Percentiles rank a stretch among this genome's conserved stretches.
phyloP scores from a whole-genome alignment of 768 basidiomycete species.

The Tulasnella sp. region DNA sequence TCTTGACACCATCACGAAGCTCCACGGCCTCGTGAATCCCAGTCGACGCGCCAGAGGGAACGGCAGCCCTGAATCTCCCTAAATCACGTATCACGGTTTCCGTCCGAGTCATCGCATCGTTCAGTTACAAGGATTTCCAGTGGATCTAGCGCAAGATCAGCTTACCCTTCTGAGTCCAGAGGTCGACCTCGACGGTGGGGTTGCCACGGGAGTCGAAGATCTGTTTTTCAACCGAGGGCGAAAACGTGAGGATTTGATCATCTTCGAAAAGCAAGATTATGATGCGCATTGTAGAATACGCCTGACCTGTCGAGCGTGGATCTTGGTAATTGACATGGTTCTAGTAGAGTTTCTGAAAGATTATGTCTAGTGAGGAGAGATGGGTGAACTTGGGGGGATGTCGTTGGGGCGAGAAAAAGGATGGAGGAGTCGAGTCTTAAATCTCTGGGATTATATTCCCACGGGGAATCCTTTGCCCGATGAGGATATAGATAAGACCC shows the following conservation, averaged over 20 bases:
- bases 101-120: background rate
- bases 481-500: too few species aligned
- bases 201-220: slow-evolving; percentile 99
- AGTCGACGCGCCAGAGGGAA: slow-evolving; percentile 97
- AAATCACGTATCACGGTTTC: slow-evolving; percentile 18
- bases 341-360: slow-evolving; percentile 14
- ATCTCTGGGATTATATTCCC: too few species aligned
- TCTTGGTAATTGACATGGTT: slow-evolving; percentile 79
- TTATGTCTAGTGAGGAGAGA: too few species aligned
- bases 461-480: too few species aligned
- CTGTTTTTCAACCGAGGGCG: slow-evolving; percentile 32
- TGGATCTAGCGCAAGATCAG: background rate
- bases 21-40: slow-evolving; percentile 98
- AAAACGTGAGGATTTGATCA: background rate
- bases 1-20: slow-evolving; percentile 93
- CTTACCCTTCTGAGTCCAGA: slow-evolving; percentile 77
- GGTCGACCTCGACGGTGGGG: slow-evolving; percentile 91
- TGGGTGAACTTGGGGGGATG: background rate
- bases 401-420: too few species aligned
- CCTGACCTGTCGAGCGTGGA: slow-evolving; percentile 86
- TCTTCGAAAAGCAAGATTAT: background rate
- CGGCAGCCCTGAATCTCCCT: slow-evolving; percentile 90
- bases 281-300: background rate
- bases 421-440: too few species aligned
- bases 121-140: background rate